Evolutionary conservation across 768 basidiomycete species (phyloP), one percentile per base, ranked within the genome.

Genomic region (Rhizopogon vulgaris): DNA sequence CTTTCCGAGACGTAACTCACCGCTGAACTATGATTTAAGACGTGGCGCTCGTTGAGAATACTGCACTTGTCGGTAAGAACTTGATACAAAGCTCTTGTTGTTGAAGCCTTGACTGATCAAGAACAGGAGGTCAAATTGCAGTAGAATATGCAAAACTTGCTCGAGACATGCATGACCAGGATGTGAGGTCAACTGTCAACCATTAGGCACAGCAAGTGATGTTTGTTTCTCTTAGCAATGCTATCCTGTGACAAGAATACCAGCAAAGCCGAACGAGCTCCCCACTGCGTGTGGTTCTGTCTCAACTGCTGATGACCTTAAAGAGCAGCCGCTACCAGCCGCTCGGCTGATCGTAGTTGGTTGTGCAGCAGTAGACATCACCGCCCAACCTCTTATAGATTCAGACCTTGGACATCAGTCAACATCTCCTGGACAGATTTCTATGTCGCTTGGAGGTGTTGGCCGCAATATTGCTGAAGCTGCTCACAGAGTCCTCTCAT

Each of bases 401-500:
- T 56, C 65, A 14, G 48, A 52, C 34, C 58, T 75, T 32, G 65
- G 71, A n/a, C 66, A 75, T 11, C 75, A 83, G 51, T 88, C 92
- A 0, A 98, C 94, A 0, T 78, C 78, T 10, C 92, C 93, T 0
- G 96, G 96, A 9, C 72, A 65, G 11, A 81, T 98, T 24, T 71
- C 74, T 14, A 54, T 94, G 37, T 78, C 86, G 0, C 71, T 90
- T 5, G 95, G 95, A 1, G 95, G 95, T 27, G 95, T 99, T 12
- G 94, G 81, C 1, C 84, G 94, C n/a, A 99, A 99, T 64, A 82
- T 99, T 39, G 89, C 94, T 2, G 94, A 97, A 66, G 90, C 93
- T 1, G 78, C 92, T 6, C 84, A 90, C 63, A 81, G 89, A 27
- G 66, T 86, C 5, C 63, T 84, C 54, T 61, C 70, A 39, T 66